These are phyloP conservation scores for Sugiyamaella qingdaonensis DNA, from an alignment of 805 yeast genomes.

Conservation along the genomic window DNA sequence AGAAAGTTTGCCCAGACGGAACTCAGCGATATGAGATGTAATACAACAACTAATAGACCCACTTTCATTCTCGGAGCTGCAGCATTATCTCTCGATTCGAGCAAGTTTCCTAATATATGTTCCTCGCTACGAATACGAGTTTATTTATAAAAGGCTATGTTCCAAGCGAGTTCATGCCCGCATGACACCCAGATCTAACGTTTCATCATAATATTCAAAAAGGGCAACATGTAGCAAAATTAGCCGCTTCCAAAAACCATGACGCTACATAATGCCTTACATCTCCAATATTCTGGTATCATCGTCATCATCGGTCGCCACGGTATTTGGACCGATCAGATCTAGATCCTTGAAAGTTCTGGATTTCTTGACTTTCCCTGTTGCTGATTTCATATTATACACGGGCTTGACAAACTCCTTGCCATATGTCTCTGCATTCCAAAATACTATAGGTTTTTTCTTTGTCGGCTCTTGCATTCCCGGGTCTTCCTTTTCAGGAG, in stretches of 20 bases:
- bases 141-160: too few species aligned
- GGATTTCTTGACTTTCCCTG: slow-evolving; percentile 3
- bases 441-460: slow-evolving; percentile 12
- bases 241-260: too few species aligned
- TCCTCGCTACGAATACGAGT: too few species aligned
- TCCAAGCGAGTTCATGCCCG: neutral
- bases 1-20: slow-evolving; percentile 11
- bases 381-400: neutral
- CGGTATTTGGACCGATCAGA: slow-evolving; percentile 60
- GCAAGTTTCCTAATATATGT: too few species aligned
- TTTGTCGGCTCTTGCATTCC: neutral
- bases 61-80: too few species aligned
- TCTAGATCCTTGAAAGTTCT: slow-evolving; percentile 80
- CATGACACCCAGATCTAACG: neutral
- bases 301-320: slow-evolving; percentile 66
- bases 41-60: too few species aligned
- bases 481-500: slow-evolving; percentile 2
- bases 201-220: neutral
- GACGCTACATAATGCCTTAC: neutral
- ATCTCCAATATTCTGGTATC: neutral
- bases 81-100: too few species aligned
- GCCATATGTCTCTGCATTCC: slow-evolving; percentile 20
- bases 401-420: slow-evolving; percentile 20
- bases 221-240: neutral
- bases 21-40: too few species aligned